Percentiles rank a stretch among this genome's conserved stretches.
phyloP scores from a whole-genome alignment of 768 basidiomycete genomes.

The Sporobolomyces roseus region DNA sequence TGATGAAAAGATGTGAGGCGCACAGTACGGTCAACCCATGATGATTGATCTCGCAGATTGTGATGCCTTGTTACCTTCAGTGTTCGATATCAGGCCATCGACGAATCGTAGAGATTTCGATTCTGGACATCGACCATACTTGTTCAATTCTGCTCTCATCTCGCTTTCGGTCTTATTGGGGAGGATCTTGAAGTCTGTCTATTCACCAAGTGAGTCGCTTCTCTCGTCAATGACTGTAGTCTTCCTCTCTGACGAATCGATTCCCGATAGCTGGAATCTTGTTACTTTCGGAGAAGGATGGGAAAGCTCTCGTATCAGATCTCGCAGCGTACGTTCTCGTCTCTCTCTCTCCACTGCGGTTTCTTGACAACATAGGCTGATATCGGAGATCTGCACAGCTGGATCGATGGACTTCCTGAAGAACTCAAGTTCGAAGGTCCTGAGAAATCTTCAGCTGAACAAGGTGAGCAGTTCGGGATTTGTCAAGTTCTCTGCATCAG shows the following conservation, averaged over 20 bases:
- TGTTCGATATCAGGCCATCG: slow-evolving; percentile 60
- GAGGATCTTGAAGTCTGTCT: slow-evolving; percentile 84
- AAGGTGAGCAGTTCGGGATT: slow-evolving; percentile 48
- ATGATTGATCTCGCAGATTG: slow-evolving; percentile 98
- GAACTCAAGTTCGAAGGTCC: slow-evolving; percentile 71
- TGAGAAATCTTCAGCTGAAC: slow-evolving; percentile 64
- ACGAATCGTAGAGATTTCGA: slow-evolving; percentile 59
- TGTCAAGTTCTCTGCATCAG: background rate
- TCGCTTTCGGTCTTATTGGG: slow-evolving; percentile 88
- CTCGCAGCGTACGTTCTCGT: slow-evolving; percentile 42
- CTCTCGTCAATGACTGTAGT: background rate
- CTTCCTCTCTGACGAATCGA: slow-evolving; percentile 13
- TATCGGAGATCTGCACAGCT: slow-evolving; percentile 55
- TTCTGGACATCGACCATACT: slow-evolving; percentile 43
- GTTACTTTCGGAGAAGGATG: slow-evolving; percentile 74
- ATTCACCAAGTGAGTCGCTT: slow-evolving; percentile 52
- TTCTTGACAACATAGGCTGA: no score
- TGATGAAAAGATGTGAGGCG: no score
- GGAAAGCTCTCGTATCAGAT: slow-evolving; percentile 54
- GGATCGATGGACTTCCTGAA: slow-evolving; percentile 74
- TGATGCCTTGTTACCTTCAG: slow-evolving; percentile 86
- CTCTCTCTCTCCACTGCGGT: background rate
- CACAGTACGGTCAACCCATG: slow-evolving; percentile 78
- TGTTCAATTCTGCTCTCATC: slow-evolving; percentile 83
- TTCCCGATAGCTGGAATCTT: slow-evolving; percentile 74